Evolutionary conservation across 1,139 yeast species (phyloP).

Genomic region (Geotrichum klebahnii): DNA sequence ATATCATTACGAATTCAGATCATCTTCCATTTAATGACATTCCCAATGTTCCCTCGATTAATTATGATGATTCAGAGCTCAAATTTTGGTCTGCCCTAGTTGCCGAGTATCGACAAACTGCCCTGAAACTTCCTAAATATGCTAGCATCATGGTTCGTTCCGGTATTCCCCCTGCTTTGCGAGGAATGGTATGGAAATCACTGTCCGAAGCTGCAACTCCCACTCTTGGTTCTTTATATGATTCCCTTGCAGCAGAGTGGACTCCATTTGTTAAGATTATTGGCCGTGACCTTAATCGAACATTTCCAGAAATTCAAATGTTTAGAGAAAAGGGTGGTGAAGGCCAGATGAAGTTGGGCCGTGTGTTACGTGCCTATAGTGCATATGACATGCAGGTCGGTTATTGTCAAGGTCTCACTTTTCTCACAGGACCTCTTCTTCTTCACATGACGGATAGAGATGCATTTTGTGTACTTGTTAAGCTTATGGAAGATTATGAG

Average conservation of each 20-base stretch:
- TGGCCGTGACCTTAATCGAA: slow-evolving; percentile 57
- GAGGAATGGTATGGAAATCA: slow-evolving; percentile 41
- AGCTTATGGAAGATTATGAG: slow-evolving; percentile 61
- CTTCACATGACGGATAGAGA: slow-evolving; percentile 49
- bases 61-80: slow-evolving; percentile 33
- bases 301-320: slow-evolving; percentile 56
- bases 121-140: slow-evolving; percentile 36
- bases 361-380: slow-evolving; percentile 61
- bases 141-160: slow-evolving; percentile 36
- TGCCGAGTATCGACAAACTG: slow-evolving; percentile 37
- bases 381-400: slow-evolving; percentile 67
- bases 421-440: slow-evolving; percentile 59
- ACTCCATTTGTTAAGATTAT: slow-evolving; percentile 53
- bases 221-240: slow-evolving; percentile 41
- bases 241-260: slow-evolving; percentile 43
- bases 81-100: slow-evolving; percentile 40
- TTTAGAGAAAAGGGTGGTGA: slow-evolving; percentile 48
- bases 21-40: slow-evolving; percentile 29
- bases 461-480: slow-evolving; percentile 54
- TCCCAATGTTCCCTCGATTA: slow-evolving; percentile 27
- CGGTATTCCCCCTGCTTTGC: slow-evolving; percentile 41
- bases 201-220: slow-evolving; percentile 38
- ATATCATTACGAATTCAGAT: slow-evolving; percentile 14
- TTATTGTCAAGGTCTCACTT: slow-evolving; percentile 67
- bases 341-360: slow-evolving; percentile 48